Base-by-base conservation (phyloP, 2,329 filamentous ascomycete genomes). In the Diplocarpon rosae region DNA sequence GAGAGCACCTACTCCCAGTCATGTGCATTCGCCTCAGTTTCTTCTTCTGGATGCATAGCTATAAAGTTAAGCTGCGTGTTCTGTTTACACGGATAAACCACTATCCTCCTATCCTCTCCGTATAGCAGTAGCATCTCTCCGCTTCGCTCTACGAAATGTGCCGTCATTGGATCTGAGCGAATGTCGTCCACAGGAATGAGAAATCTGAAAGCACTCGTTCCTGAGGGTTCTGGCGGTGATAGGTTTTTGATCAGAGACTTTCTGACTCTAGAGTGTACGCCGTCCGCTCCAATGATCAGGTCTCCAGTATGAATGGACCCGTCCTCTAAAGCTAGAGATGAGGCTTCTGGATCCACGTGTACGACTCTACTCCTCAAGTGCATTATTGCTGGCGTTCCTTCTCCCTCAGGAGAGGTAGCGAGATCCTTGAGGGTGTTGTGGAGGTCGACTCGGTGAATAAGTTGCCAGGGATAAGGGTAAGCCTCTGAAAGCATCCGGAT, bases 241-340 rank as follows among this genome's bases (percentile, higher is more conserved):
- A 14, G 24, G 11, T 29, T 27, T 8, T 17, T 33, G 12, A 30
- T 2, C 15, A 46, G 32, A 15, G 32, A 37, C 14, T 37, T 38
- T 30, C 46, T 42, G 17, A 42, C 20, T 33, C 33, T 39, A 3
- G 46, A 48, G 38, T 48, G 38, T 8, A 76, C 70, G 0, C 75
- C 75, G 50, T 78, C 75, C 0, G 73, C 74, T 2, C 72, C 74
- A 2, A 78, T 51, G 2, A 78, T 53, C 0, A 78, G 46, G 49
- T 78, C 73, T 4, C 67, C 70, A 1, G 63, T 50, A 8, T 71
- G 53, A 1, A 52, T 54, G 0, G 65, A 59, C 0, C 73, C 74
- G 36, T 68, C 63, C 1, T 66, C 65, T 2, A 76, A 63, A 1
- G 62, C 66, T 1, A 77, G 53, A 0, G 58, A 65, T 1, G 64